A percentile compares a stretch with the other conserved stretches of the same genome.
Evolutionary conservation across 495 filamentous ascomycete species (phyloP).

Genomic region (Trichoderma orchidacearum): DNA sequence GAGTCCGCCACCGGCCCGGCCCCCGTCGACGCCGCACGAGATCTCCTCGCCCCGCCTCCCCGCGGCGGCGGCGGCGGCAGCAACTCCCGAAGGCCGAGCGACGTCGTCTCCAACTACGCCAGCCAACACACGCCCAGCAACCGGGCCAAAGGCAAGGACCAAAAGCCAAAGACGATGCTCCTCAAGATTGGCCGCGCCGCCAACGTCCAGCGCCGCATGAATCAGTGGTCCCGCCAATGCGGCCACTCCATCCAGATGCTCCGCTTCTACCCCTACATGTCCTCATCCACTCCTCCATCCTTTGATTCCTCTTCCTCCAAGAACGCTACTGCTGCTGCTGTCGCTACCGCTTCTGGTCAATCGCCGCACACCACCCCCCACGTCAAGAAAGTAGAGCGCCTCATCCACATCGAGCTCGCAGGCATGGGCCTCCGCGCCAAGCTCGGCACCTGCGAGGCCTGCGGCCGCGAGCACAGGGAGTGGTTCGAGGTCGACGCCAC

Average conservation of each 20-base stretch:
- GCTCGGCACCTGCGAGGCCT: slow-evolving; percentile 49
- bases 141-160: slow-evolving; percentile 3
- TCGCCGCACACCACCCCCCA: slow-evolving; percentile 63
- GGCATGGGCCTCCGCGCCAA: slow-evolving; percentile 47
- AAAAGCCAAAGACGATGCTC: slow-evolving; percentile 44
- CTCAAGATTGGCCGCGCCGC: slow-evolving; percentile 86
- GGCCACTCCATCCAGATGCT: slow-evolving; percentile 74
- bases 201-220: slow-evolving; percentile 82
- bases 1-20: slow-evolving; percentile 35
- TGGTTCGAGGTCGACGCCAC: slow-evolving; percentile 89
- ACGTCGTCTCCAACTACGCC: slow-evolving; percentile 49
- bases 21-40: slow-evolving; percentile 42
- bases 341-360: slow-evolving; percentile 7
- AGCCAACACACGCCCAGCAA: slow-evolving; percentile 9
- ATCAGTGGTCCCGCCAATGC: slow-evolving; percentile 89
- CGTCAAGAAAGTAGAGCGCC: slow-evolving; percentile 74
- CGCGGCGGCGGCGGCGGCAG: slow-evolving; percentile 11
- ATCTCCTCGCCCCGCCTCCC: slow-evolving; percentile 35
- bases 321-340: slow-evolving; percentile 20
- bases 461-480: slow-evolving; percentile 80
- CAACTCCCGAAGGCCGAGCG: slow-evolving; percentile 44
- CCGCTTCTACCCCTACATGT: slow-evolving; percentile 78
- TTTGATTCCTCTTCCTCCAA: background rate
- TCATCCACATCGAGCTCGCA: slow-evolving; percentile 81
- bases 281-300: slow-evolving; percentile 9